These are phyloP conservation scores for Aspergillus bridgeri DNA, from an alignment of 495 filamentous ascomycete species.

Conservation along the genomic window DNA sequence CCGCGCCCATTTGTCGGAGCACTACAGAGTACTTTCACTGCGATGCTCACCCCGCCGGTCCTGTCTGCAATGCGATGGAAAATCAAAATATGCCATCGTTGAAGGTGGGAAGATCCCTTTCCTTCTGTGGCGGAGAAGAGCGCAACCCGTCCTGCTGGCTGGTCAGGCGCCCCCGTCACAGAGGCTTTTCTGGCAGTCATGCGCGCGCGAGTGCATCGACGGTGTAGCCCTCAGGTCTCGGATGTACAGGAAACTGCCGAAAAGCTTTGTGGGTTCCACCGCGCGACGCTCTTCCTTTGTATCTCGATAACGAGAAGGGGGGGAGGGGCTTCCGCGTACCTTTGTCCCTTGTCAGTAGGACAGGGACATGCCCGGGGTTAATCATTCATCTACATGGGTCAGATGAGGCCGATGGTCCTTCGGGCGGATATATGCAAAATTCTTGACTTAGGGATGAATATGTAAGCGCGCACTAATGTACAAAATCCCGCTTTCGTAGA, in stretches of 20 bases:
- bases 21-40: not conserved
- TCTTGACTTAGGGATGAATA: not conserved
- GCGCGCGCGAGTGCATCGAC: constrained; percentile 14
- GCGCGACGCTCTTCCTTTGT: not conserved
- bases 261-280: not conserved
- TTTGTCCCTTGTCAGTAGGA: not conserved
- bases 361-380: not conserved
- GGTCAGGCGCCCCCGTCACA: constrained; percentile 21
- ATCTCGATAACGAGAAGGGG: not conserved
- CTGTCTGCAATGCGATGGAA: not conserved
- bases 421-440: not conserved
- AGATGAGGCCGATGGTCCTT: not conserved
- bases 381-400: not conserved
- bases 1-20: not conserved
- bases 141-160: not conserved
- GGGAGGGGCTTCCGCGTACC: not conserved
- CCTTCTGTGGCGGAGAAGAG: not conserved
- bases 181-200: constrained; percentile 13
- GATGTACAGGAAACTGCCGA: not conserved
- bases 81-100: not conserved
- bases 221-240: constrained; percentile 1
- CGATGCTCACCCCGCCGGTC: too few species aligned
- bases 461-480: not conserved
- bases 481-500: not conserved
- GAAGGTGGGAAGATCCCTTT: not conserved